These are phyloP conservation scores for Globisporangium canariense DNA, from an alignment of 352 stramenopile genomes.

Conservation along the genomic window DNA sequence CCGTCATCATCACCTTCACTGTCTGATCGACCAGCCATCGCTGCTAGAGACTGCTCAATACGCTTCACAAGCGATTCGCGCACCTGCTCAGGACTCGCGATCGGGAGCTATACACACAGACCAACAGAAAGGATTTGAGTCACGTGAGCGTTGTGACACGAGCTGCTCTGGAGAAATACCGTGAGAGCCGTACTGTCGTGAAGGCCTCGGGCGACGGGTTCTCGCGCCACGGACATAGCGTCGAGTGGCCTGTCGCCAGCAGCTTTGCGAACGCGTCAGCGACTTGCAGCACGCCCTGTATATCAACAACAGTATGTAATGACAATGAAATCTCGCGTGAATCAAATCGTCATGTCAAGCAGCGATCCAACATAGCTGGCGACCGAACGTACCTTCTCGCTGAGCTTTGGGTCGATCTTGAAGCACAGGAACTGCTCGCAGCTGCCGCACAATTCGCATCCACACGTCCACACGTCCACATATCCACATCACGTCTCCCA, in stretches of 20 bases:
- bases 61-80: constrained; percentile 6
- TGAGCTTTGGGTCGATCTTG: constrained; percentile 46
- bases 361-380: too few relatives aligned
- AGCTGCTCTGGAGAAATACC: not conserved
- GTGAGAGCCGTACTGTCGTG: constrained; percentile 31
- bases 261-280: constrained; percentile 35
- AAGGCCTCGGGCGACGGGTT: constrained; percentile 61
- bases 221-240: constrained; percentile 52
- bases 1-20: too few relatives aligned
- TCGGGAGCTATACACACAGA: constrained; percentile 20
- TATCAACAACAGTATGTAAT: not conserved
- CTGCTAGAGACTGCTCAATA: constrained; percentile 11
- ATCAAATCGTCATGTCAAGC: too few relatives aligned
- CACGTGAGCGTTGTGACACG: too few relatives aligned
- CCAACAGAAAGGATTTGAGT: too few relatives aligned
- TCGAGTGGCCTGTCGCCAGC: constrained; percentile 36
- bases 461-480: not conserved
- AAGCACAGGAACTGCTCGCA: constrained; percentile 51
- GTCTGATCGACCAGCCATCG: too few relatives aligned
- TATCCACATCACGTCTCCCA: not conserved
- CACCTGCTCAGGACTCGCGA: constrained; percentile 24
- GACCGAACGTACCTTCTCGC: constrained; percentile 18
- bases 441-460: constrained; percentile 11
- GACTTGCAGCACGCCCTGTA: constrained; percentile 31
- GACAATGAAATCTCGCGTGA: too few relatives aligned